phyloP scores from a whole-genome alignment of 164 flowering plant genomes.

The Liquidambar formosana region DNA sequence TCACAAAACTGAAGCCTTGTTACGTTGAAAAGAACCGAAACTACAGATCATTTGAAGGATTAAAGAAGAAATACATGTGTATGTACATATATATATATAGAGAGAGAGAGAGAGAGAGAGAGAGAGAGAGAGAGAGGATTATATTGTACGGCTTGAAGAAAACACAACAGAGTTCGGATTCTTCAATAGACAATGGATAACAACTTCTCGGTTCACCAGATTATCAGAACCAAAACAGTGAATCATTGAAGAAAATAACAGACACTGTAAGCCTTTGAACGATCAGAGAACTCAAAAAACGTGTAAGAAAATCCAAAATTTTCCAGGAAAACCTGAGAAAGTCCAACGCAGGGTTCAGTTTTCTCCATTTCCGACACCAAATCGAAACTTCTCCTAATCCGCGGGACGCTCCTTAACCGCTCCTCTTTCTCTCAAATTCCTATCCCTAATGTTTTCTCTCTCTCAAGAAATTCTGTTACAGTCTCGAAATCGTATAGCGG shows the following conservation, averaged over 20 bases:
- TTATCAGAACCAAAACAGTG: too few species aligned
- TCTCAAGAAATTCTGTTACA: background rate
- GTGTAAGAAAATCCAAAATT: background rate
- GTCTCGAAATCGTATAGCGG: too few species aligned
- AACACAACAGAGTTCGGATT: too few species aligned
- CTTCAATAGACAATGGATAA: too few species aligned
- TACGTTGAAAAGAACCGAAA: background rate
- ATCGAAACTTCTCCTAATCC: slow-evolving; percentile 5
- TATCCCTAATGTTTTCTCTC: slow-evolving; percentile 4
- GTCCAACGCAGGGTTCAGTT: too few species aligned
- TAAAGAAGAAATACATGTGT: background rate
- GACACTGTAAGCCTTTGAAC: background rate
- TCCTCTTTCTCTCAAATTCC: background rate
- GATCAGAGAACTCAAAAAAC: too few species aligned
- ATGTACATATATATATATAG: too few species aligned
- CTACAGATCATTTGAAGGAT: background rate
- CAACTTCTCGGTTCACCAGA: too few species aligned
- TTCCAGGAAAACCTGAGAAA: background rate
- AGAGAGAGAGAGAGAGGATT: slow-evolving; percentile 3
- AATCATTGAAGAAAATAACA: too few species aligned
- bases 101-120: too few species aligned
- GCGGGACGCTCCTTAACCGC: slow-evolving; percentile 6
- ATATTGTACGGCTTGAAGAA: too few species aligned
- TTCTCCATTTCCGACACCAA: slow-evolving; percentile 1
- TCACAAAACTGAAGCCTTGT: background rate